Base-by-base conservation (phyloP, 2,329 filamentous ascomycete species). In the Aspergillus phoenicis region DNA sequence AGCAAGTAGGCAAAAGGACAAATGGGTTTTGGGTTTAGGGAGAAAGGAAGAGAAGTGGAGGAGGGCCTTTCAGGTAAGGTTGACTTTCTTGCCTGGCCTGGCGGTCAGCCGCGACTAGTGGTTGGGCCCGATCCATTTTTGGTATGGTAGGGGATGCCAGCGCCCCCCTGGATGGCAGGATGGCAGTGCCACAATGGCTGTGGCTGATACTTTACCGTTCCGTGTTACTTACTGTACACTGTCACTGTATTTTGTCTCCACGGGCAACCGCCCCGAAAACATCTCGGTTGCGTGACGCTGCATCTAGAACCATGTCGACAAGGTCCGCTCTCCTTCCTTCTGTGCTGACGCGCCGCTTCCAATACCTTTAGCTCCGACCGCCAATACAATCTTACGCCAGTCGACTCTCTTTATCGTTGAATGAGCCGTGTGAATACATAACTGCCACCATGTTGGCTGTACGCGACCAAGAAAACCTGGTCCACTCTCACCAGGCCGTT, bases 391-490 rank as follows among this genome's bases (percentile, higher is more conserved):
- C 45, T 17, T 17, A 43, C 24, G 17, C 20, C 57, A 4, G 48
- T 36, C 24, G 22, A 45, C 20, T 20, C 11, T 52, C 13, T 28
- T 41, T 13, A 7, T 24, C 36, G 20, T 58, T 70, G 62, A 56
- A 73, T 72, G 70, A 65, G 41, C 47, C 66, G 41, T 28, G 17
- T 43, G 36, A 61, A 55, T 58, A 28, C 62, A 20, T 30, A 65
- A 59, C 61, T 63, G 69, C 68, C 70, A 81, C 64, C 61, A 96
- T 93, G 91, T 83, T 92, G 73, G 90, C 91, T 62, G 84, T 89
- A 72, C 86, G 88, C 70, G 91, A 97, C 77, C 92, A 97, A 80
- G 93, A 97, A 78, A 97, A 97, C 78, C 80, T 91, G 75, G 85
- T 91, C 70, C 88, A 91, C 74, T 85, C 84, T 66, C 90, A 90